phyloP scores from a whole-genome alignment of 192 early-diverging fungal species.

The Diversispora epigaea region DNA sequence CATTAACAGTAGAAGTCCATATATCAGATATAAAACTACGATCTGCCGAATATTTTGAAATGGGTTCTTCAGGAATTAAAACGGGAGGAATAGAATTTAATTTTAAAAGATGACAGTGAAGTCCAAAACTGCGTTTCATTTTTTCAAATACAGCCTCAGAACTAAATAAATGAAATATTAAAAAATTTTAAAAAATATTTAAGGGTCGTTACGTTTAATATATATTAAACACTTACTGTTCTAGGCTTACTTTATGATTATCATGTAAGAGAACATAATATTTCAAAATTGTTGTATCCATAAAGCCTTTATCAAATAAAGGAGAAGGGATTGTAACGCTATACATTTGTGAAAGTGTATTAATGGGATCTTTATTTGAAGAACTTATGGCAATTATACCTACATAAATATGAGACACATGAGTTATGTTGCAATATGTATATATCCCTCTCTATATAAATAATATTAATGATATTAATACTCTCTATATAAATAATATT shows the following conservation, averaged over 20 bases:
- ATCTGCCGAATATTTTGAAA: neutral
- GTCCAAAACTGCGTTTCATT: slow-evolving; percentile 66
- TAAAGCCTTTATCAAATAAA: slow-evolving; percentile 66
- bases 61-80: slow-evolving; percentile 29
- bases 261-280: slow-evolving; percentile 90
- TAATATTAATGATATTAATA: too few species aligned
- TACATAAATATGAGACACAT: neutral
- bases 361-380: slow-evolving; percentile 73
- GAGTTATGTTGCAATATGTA: too few species aligned
- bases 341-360: slow-evolving; percentile 60
- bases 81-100: slow-evolving; percentile 56
- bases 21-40: slow-evolving; percentile 33
- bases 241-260: slow-evolving; percentile 50
- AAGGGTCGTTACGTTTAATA: neutral
- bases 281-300: slow-evolving; percentile 78
- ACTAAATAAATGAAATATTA: slow-evolving; percentile 37
- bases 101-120: slow-evolving; percentile 59
- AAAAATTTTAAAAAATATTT: neutral
- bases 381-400: slow-evolving; percentile 63
- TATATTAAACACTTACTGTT: slow-evolving; percentile 47
- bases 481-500: too few species aligned
- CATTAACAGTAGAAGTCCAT: slow-evolving; percentile 48
- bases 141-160: slow-evolving; percentile 58
- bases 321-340: slow-evolving; percentile 50
- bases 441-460: too few species aligned